These are phyloP conservation scores for Ramaria sp. DNA, from an alignment of 768 basidiomycete genomes.

Conservation along the genomic window DNA sequence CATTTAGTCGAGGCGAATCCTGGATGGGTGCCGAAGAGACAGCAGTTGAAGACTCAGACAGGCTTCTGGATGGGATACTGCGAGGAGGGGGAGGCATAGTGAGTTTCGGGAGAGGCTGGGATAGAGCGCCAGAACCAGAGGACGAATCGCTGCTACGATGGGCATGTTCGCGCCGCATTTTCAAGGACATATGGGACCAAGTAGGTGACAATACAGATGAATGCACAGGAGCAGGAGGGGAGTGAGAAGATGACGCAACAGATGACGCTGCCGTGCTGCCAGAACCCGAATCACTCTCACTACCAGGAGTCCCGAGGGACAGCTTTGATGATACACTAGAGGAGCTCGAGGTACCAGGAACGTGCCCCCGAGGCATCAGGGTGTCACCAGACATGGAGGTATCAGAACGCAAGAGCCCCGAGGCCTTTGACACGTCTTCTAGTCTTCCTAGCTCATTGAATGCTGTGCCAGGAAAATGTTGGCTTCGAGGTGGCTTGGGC, in stretches of 20 bases:
- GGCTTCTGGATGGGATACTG: background rate
- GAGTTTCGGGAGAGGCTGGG: background rate
- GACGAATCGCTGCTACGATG: background rate
- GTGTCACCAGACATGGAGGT: background rate
- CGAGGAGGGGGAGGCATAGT: background rate
- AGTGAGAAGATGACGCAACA: slow-evolving; percentile 2
- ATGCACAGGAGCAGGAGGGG: background rate
- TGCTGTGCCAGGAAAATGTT: background rate
- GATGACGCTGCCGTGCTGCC: slow-evolving; percentile 4
- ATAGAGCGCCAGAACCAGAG: background rate
- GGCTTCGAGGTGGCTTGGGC: slow-evolving; percentile 32
- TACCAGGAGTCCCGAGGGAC: slow-evolving; percentile 6
- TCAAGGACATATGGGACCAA: background rate
- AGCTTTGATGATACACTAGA: background rate
- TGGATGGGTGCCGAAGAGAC: background rate
- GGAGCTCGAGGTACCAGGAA: slow-evolving; percentile 6
- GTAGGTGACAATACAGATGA: background rate
- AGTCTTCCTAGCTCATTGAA: background rate
- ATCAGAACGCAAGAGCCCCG: background rate
- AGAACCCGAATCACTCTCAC: background rate
- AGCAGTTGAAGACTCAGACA: slow-evolving; percentile 9
- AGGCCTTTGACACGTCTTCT: background rate
- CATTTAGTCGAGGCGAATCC: background rate
- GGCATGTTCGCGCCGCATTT: background rate
- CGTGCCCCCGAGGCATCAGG: background rate